Conservation (phyloP, 441 rosid genomes). For the Bocquillonia castaneifolia region DNA sequence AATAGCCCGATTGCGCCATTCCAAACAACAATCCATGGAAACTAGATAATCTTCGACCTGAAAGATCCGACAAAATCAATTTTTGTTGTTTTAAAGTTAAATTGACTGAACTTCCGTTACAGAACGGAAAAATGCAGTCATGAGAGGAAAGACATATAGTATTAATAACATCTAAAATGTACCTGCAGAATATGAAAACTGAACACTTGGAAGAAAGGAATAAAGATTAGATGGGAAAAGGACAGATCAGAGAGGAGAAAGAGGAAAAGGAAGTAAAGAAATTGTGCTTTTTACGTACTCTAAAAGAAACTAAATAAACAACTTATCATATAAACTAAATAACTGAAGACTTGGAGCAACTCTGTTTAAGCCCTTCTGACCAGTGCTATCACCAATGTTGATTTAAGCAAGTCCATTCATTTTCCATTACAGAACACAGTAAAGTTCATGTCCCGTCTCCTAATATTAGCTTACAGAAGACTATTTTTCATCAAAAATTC, state of each 20-base stretch:
- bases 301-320: neutral
- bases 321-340: too few relatives aligned
- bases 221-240: neutral
- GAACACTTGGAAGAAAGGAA: neutral
- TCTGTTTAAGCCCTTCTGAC: neutral
- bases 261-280: neutral
- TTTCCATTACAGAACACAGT: neutral
- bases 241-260: neutral
- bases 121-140: neutral
- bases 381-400: neutral
- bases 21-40: constrained; percentile 3
- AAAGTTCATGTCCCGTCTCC: neutral
- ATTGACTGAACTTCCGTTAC: neutral
- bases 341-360: neutral
- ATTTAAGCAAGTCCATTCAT: neutral
- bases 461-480: neutral
- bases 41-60: constrained; percentile 23
- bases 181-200: neutral
- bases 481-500: neutral
- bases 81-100: neutral
- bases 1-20: constrained; percentile 1
- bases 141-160: neutral
- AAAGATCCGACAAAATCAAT: constrained; percentile 10
- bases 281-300: neutral
- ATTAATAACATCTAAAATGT: neutral